Evolutionary conservation across 1,284 basidiomycete genomes (phyloP).

Genomic region (Moesziomyces parantarcticus): DNA sequence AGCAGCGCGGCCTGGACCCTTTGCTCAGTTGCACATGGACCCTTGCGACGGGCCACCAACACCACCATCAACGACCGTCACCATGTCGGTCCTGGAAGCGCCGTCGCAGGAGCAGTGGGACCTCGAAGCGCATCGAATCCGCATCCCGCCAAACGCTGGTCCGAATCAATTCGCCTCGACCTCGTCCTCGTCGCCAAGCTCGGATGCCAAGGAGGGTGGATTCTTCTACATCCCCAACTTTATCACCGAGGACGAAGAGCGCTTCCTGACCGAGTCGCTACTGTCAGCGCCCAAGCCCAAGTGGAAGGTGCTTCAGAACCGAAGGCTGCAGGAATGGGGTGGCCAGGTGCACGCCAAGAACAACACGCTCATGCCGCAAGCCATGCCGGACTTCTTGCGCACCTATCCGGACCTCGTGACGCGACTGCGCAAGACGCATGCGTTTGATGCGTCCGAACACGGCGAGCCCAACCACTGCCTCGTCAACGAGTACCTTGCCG

Average conservation of each 20-base stretch:
- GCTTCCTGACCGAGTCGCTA: constrained; percentile 76
- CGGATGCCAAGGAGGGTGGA: constrained; percentile 24
- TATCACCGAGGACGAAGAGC: constrained; percentile 81
- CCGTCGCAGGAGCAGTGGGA: constrained; percentile 21
- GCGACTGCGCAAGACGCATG: constrained; percentile 74
- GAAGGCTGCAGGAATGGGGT: constrained; percentile 68
- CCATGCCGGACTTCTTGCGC: constrained; percentile 76
- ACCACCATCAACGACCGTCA: neutral
- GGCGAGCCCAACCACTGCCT: constrained; percentile 80
- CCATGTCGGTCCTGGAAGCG: constrained; percentile 38
- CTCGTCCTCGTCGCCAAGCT: neutral
- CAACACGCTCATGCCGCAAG: constrained; percentile 74
- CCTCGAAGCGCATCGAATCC: constrained; percentile 28
- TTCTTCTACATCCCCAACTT: constrained; percentile 77
- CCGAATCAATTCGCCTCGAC: constrained; percentile 29
- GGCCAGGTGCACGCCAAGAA: constrained; percentile 75
- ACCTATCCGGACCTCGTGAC: constrained; percentile 77
- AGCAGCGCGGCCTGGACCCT: no score
- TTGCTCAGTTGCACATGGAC: no score
- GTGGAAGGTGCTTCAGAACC: constrained; percentile 83
- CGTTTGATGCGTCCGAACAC: constrained; percentile 75
- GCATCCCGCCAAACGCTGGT: constrained; percentile 24
- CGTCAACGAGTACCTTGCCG: constrained; percentile 78
- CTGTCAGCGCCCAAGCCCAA: constrained; percentile 79
- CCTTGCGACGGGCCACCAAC: no score